Conservation (phyloP, 257 asterid genomes). For the Henckelia pumila region DNA sequence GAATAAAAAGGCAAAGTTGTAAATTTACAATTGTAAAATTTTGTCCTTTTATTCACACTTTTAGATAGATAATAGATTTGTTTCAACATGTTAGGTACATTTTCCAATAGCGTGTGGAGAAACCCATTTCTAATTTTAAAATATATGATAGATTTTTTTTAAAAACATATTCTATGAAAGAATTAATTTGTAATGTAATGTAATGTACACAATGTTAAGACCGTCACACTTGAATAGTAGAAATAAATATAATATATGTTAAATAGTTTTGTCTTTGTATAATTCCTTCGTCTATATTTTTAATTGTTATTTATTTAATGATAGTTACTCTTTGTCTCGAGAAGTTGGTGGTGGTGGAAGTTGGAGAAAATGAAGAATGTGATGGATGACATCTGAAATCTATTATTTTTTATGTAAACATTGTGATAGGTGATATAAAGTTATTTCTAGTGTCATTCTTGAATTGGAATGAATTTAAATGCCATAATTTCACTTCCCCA, state of each 20-base stretch:
- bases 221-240: background rate
- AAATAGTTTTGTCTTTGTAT: no score
- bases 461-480: no score
- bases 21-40: no score
- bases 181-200: background rate
- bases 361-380: slow-evolving; percentile 29
- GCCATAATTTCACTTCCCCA: no score
- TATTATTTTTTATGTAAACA: slow-evolving; percentile 12
- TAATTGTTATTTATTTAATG: no score
- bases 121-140: background rate
- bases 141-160: background rate
- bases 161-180: background rate
- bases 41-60: no score
- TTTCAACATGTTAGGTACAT: background rate
- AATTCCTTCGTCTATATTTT: no score
- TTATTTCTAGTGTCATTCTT: background rate
- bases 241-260: no score
- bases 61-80: no score
- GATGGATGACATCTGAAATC: slow-evolving; percentile 25
- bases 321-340: background rate
- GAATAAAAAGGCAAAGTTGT: no score
- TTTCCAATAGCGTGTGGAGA: background rate
- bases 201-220: background rate
- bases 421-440: slow-evolving; percentile 31
- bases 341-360: slow-evolving; percentile 30